These are phyloP conservation scores for Basipetospora chlamydospora DNA, from an alignment of 2,329 filamentous ascomycete species.

Conservation along the genomic window DNA sequence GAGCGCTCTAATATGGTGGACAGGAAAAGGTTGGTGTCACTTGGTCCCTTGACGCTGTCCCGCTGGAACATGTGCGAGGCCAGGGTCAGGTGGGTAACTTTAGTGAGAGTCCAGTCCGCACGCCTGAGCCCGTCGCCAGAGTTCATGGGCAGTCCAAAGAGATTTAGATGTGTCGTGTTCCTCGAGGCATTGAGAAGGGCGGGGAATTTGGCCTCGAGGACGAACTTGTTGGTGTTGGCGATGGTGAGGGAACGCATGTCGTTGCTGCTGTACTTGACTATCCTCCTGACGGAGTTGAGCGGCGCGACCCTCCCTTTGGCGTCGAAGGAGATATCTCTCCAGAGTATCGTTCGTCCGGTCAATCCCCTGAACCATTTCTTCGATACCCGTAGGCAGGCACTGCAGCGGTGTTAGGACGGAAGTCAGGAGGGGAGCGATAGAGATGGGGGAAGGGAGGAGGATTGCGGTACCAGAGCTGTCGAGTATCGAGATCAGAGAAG, in stretches of 20 bases:
- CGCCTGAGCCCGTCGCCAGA: slow-evolving; percentile 2
- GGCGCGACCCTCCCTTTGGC: neutral
- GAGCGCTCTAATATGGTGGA: neutral
- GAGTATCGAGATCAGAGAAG: slow-evolving; percentile 1
- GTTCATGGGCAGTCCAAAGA: slow-evolving; percentile 1
- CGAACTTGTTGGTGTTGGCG: slow-evolving; percentile 4
- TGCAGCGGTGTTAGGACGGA: neutral
- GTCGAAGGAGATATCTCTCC: neutral
- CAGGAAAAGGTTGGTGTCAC: slow-evolving; percentile 4
- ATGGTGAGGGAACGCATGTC: slow-evolving; percentile 2
- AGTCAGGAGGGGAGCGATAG: neutral
- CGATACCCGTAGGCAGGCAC: slow-evolving; percentile 3
- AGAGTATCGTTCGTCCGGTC: neutral
- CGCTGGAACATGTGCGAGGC: slow-evolving; percentile 2
- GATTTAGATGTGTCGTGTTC: neutral
- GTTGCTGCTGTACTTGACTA: slow-evolving; percentile 4
- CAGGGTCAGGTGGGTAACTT: neutral
- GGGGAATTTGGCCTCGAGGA: slow-evolving; percentile 3
- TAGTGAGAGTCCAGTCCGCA: slow-evolving; percentile 2
- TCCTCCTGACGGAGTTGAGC: slow-evolving; percentile 2
- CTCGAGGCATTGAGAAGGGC: slow-evolving; percentile 2
- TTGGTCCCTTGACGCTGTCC: slow-evolving; percentile 1
- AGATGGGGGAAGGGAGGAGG: neutral
- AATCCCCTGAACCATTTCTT: slow-evolving; percentile 1
- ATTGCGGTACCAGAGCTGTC: slow-evolving; percentile 3